Conservation (phyloP, 78 protist genomes). For the Dictyostelium capitatum region DNA sequence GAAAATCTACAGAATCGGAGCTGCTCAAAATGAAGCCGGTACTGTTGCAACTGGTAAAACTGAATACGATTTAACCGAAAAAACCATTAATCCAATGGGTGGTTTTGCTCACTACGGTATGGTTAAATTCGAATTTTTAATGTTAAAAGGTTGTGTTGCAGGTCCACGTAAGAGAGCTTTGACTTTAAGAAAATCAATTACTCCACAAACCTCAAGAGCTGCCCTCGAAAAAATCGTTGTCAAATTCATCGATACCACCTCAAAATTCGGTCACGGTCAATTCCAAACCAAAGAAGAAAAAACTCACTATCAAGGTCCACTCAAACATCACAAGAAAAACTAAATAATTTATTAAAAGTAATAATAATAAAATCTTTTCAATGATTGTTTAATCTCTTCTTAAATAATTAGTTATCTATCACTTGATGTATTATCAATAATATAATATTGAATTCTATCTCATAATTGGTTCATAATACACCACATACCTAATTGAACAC, state of each 20-base stretch:
- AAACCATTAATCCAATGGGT: constrained; percentile 99
- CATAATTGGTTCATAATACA: too few species aligned
- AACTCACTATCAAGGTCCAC: constrained; percentile 91
- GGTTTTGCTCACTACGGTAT: constrained; percentile 99
- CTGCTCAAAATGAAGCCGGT: constrained; percentile 74
- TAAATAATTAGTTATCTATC: too few species aligned
- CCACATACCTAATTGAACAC: too few species aligned
- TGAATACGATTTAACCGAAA: constrained; percentile 98
- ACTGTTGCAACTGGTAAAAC: constrained; percentile 95
- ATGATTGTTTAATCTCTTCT: too few species aligned
- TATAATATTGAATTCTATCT: too few species aligned
- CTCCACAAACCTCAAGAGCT: constrained; percentile 87
- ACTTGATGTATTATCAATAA: too few species aligned
- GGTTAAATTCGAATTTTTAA: constrained; percentile 97
- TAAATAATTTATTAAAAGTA: too few species aligned
- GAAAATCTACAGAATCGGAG: constrained; percentile 99
- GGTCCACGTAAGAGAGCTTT: constrained; percentile 98
- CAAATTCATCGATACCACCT: constrained; percentile 99
- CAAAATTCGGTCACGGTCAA: constrained; percentile 99
- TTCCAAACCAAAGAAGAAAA: constrained; percentile 99
- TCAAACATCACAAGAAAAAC: constrained; percentile 25
- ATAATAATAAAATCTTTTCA: too few species aligned
- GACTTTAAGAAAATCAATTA: constrained; percentile 98
- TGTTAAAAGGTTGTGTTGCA: constrained; percentile 96
- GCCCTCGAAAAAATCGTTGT: constrained; percentile 95